Evolutionary conservation across 2,329 filamentous ascomycete species (phyloP).

Genomic region (Aspergillus quadricinctus): DNA sequence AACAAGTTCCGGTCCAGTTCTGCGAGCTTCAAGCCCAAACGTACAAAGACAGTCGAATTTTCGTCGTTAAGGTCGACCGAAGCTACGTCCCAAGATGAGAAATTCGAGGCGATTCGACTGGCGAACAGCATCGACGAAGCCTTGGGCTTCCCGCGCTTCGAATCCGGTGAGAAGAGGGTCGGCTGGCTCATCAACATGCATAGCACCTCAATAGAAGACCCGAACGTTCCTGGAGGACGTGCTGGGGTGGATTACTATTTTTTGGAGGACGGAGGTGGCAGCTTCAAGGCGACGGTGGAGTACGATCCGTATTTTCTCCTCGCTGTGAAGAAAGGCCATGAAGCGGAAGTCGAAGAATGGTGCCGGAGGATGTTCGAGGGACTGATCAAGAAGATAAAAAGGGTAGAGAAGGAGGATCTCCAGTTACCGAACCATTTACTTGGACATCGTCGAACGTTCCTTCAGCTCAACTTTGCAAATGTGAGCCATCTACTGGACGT

Average conservation of each 20-base stretch:
- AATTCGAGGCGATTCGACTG: conserved; percentile 76
- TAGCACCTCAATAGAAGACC: conserved; percentile 78
- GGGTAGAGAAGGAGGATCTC: conserved; percentile 87
- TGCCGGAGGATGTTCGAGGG: conserved; percentile 74
- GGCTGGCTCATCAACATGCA: conserved; percentile 97
- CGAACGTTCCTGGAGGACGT: conserved; percentile 75
- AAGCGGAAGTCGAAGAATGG: conserved; percentile 96
- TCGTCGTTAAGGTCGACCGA: conserved; percentile 70
- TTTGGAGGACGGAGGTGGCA: conserved; percentile 79
- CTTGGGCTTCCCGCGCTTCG: conserved; percentile 91
- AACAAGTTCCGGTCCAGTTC: conserved; percentile 46
- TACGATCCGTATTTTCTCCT: conserved; percentile 97
- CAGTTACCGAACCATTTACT: conserved; percentile 93
- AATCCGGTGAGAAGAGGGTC: conserved; percentile 75
- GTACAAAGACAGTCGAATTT: conserved; percentile 73
- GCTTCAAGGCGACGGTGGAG: conserved; percentile 93
- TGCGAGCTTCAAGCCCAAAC: conserved; percentile 46
- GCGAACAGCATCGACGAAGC: conserved; percentile 88
- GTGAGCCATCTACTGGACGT: conserved; percentile 82
- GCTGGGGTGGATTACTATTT: conserved; percentile 97
- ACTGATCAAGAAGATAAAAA: conserved; percentile 70
- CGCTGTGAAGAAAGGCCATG: conserved; percentile 79
- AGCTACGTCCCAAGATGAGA: conserved; percentile 87
- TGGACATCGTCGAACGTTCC: conserved; percentile 81
- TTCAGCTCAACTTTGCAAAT: conserved; percentile 83